Evolutionary conservation across 768 basidiomycete species (phyloP), one percentile per base, ranked within the genome.

Genomic region (Agrocybe praecox): DNA sequence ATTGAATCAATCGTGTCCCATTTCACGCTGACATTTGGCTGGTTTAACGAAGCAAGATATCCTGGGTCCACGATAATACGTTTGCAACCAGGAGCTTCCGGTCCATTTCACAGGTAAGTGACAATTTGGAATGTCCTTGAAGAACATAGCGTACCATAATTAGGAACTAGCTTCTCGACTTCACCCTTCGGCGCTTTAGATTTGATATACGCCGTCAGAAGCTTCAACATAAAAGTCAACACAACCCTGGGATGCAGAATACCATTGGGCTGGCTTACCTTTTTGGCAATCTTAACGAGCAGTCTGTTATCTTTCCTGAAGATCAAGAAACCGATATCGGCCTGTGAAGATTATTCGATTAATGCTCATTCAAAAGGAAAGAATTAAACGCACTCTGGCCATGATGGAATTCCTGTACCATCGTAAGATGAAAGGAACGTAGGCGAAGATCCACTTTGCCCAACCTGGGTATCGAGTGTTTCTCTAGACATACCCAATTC

Each of bases 61-160:
- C 77, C 78, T 2, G 83, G 80, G 63, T 89, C 84, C 53, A 82
- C 73, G 32, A 89, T 80, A 18, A 87, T 77, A 36, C 88, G 78
- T 67, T 86, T 87, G 65, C 86, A 88, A 19, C 86, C 86, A 26
- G 80, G 78, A 43, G 79, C 83, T 84, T 58, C 5, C 54, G 49
- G 21, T 23, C 34, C 43, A 48, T 57, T 21, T 44, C 43, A n/a
- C 52, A 48, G 36, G 24, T 15, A 26, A 36, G 44, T 45, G 26
- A 33, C n/a, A 51, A 32, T 17, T n/a, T 9, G 11, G 23, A 45
- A 14, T 21, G 18, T 32, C 15, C 49, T 42, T 6, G 12, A 45
- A 15, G 2, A 32, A 8, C 15, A 18, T 14, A 51, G 66, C 80
- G 43, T 64, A 83, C 84, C 71, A 71, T 82, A 84, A 10, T 71